Evolutionary conservation across 495 filamentous ascomycete species (phyloP).

Genomic region (Penicillium odoratum): DNA sequence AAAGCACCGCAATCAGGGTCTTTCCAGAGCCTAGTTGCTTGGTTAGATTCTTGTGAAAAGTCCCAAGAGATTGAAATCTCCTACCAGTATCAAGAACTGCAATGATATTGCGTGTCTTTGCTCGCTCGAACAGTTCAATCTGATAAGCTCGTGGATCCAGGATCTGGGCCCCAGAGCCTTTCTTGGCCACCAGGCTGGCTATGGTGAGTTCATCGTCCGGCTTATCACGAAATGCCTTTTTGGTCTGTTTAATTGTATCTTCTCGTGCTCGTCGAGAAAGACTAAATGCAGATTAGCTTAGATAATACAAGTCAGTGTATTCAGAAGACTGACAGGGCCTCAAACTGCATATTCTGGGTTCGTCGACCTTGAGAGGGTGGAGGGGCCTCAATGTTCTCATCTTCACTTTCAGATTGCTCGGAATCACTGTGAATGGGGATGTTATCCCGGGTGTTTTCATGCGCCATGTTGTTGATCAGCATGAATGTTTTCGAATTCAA

Average conservation of each 20-base stretch:
- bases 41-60: background rate
- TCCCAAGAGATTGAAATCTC: background rate
- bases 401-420: conserved; percentile 36
- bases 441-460: background rate
- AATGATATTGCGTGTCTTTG: conserved; percentile 85
- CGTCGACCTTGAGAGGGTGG: conserved; percentile 47
- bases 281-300: conserved; percentile 28
- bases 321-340: conserved; percentile 45
- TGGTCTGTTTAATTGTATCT: conserved; percentile 31
- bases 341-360: conserved; percentile 54
- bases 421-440: conserved; percentile 12
- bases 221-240: conserved; percentile 15
- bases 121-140: conserved; percentile 85
- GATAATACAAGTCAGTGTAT: background rate
- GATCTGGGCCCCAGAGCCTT: conserved; percentile 46
- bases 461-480: background rate
- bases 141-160: conserved; percentile 86
- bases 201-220: conserved; percentile 38
- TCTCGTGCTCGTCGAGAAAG: conserved; percentile 42
- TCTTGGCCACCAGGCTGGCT: conserved; percentile 43
- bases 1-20: conserved; percentile 87
- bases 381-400: conserved; percentile 23
- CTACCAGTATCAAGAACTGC: conserved; percentile 92
- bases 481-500: background rate
- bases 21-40: conserved; percentile 79